These are phyloP conservation scores for Colletotrichum sojae DNA, from an alignment of 2,329 filamentous ascomycete genomes.

Conservation along the genomic window DNA sequence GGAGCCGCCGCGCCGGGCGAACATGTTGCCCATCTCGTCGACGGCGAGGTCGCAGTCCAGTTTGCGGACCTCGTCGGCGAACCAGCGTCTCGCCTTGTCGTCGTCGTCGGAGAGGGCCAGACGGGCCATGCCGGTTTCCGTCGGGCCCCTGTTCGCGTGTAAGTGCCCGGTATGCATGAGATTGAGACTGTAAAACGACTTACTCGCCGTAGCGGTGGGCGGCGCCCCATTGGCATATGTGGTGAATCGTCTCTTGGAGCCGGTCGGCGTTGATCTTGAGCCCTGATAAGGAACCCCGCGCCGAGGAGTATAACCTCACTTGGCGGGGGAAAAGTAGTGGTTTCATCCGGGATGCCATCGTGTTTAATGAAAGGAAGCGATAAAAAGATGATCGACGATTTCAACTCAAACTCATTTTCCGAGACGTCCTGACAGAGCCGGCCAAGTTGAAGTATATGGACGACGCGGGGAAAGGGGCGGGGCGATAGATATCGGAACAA, in stretches of 20 bases:
- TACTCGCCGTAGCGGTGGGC: slow-evolving; percentile 49
- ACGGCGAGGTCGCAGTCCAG: slow-evolving; percentile 78
- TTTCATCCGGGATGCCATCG: slow-evolving; percentile 5
- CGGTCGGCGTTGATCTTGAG: slow-evolving; percentile 48
- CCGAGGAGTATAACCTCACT: slow-evolving; percentile 25
- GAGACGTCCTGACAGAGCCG: too few relatives aligned
- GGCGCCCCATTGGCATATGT: slow-evolving; percentile 51
- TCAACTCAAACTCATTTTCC: background rate
- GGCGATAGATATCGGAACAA: slow-evolving; percentile 19
- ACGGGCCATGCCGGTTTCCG: slow-evolving; percentile 82
- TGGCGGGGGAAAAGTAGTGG: background rate
- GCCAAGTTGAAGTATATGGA: too few relatives aligned
- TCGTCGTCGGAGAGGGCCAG: slow-evolving; percentile 80
- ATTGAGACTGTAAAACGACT: slow-evolving; percentile 22
- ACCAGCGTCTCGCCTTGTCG: slow-evolving; percentile 82
- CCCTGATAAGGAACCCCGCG: slow-evolving; percentile 29
- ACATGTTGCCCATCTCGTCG: slow-evolving; percentile 86
- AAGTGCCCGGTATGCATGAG: background rate
- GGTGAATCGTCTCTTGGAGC: slow-evolving; percentile 49
- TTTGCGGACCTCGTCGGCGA: slow-evolving; percentile 72
- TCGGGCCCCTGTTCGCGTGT: slow-evolving; percentile 39
- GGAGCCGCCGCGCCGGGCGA: slow-evolving; percentile 77
- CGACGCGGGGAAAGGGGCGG: slow-evolving; percentile 8
- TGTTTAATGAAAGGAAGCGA: too few relatives aligned
- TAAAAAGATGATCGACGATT: background rate